These are phyloP conservation scores for Tolypocladium cylindrosporum DNA, from an alignment of 2,329 filamentous ascomycete species.

Conservation along the genomic window DNA sequence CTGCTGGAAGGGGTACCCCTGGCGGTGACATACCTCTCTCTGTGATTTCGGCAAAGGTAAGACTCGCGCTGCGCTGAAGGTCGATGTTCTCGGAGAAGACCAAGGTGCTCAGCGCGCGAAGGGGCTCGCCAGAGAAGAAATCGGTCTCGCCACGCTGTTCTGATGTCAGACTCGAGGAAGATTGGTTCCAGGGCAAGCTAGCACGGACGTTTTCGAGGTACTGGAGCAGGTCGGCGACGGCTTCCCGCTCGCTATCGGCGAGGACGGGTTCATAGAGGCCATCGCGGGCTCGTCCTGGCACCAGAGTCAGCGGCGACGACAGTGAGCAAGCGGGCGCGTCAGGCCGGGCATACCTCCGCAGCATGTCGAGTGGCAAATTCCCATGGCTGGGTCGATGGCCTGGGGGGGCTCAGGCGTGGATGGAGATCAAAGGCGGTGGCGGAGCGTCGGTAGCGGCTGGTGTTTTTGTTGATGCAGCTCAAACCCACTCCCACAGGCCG, in stretches of 20 bases:
- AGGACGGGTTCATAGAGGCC: constrained; percentile 78
- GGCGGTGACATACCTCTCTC: constrained; percentile 67
- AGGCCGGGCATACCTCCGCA: constrained; percentile 33
- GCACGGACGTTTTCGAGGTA: constrained; percentile 86
- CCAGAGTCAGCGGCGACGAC: constrained; percentile 16
- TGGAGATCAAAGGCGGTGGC: not conserved
- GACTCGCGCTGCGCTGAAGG: constrained; percentile 88
- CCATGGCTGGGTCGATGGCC: constrained; percentile 36
- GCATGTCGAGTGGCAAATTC: constrained; percentile 49
- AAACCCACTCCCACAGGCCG: not conserved
- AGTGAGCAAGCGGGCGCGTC: constrained; percentile 1
- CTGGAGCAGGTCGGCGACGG: constrained; percentile 86
- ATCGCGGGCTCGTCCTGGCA: constrained; percentile 64
- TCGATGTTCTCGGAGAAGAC: constrained; percentile 99
- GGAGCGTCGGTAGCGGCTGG: not conserved
- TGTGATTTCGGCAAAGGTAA: constrained; percentile 98
- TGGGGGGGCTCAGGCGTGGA: constrained; percentile 2
- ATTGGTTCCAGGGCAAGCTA: not conserved
- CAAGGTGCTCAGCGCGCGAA: constrained; percentile 86
- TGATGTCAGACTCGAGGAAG: constrained; percentile 17
- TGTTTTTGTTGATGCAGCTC: constrained; percentile 2
- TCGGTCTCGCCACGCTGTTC: constrained; percentile 85
- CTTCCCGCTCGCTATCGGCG: constrained; percentile 92
- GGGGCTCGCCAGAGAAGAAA: constrained; percentile 93
- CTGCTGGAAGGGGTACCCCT: not conserved